Evolutionary conservation across 2,329 filamentous ascomycete genomes (phyloP), one percentile per base, ranked within the genome.

Genomic region (Colletotrichum euphorbiae): DNA sequence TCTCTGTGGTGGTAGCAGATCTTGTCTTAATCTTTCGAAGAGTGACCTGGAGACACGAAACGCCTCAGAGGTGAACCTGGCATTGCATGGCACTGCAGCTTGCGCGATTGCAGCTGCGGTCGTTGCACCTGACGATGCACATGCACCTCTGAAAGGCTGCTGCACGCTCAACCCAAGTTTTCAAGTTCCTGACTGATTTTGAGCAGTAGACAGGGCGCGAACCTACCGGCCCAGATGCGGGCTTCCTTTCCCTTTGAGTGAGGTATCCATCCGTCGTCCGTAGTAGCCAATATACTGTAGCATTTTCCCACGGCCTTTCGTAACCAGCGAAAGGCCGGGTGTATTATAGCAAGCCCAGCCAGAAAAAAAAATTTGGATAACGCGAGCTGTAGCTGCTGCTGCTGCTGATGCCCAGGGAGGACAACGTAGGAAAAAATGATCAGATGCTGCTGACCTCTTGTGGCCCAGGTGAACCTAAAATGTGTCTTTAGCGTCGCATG

Each of bases 391-490:
- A 12, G 24, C 11, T 38, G 40, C 13, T 12, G 36, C 11, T 38
- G 40, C 13, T 8, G 42, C 43, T n/a, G n/a, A 19, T 17, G 33
- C 40, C 13, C 42, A 36, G 43, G 33, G 36, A 17, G 13, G 24
- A 13, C 28, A 42, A 38, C 17, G 40, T 28, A 28, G 48, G 17
- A n/a, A 48, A 57, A 54, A 60, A 57, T 70, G 65, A 60, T 69
- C 59, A 70, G 65, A 70, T 69, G 65, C 64, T 70, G 68, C 68
- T 64, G 68, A 64, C 58, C 65, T 65, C 40, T 70, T 19, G 60
- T 69, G 65, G 62, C 45, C 65, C 70, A 71, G 62, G 69, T 71
- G 70, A 66, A 62, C 65, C 59, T 69, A 69, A 71, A 69, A 69
- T 64, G 66, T 43, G 58, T 57, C 62, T 43, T 56, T 71, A 71